These are phyloP conservation scores for Hypoxylon subgilvum DNA, from an alignment of 495 filamentous ascomycete genomes.

Conservation along the genomic window DNA sequence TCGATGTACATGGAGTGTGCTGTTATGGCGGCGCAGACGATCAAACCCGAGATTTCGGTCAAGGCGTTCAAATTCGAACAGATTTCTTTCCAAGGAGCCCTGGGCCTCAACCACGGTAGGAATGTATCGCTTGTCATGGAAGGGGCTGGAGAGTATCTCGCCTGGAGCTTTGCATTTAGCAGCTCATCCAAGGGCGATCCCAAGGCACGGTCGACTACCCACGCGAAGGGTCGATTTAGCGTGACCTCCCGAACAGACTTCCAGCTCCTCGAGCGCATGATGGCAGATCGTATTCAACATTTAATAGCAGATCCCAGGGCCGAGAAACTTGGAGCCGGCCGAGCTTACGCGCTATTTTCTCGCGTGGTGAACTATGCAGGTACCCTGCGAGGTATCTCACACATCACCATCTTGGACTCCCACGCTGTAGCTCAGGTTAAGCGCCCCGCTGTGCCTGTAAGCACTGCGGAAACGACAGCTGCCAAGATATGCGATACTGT, in stretches of 20 bases:
- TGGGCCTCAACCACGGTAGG: conserved; percentile 26
- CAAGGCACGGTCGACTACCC: conserved; percentile 1
- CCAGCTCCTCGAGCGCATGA: conserved; percentile 3
- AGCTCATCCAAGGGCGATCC: conserved; percentile 3
- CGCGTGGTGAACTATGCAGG: conserved; percentile 38
- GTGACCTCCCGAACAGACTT: conserved; percentile 1
- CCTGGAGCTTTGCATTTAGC: conserved; percentile 11
- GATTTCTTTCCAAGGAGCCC: conserved; percentile 25
- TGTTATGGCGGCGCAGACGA: conserved; percentile 29
- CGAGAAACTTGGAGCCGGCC: conserved; percentile 18
- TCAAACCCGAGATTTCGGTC: conserved; percentile 10
- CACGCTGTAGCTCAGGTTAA: conserved; percentile 37
- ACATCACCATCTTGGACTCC: conserved; percentile 30
- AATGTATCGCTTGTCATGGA: conserved; percentile 25
- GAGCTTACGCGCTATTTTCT: conserved; percentile 39
- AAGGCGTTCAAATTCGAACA: conserved; percentile 23
- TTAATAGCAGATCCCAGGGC: conserved; percentile 4
- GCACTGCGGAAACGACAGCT: conserved; percentile 31
- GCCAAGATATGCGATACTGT: conserved; percentile 33
- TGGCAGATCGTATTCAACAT: neutral
- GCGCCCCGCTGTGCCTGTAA: neutral
- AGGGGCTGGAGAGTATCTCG: conserved; percentile 7
- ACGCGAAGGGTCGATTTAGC: conserved; percentile 1
- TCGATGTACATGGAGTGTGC: conserved; percentile 49
- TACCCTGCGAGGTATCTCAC: conserved; percentile 31